These are phyloP conservation scores for Lachnellula occidentalis DNA, from an alignment of 2,329 filamentous ascomycete genomes.

Conservation along the genomic window DNA sequence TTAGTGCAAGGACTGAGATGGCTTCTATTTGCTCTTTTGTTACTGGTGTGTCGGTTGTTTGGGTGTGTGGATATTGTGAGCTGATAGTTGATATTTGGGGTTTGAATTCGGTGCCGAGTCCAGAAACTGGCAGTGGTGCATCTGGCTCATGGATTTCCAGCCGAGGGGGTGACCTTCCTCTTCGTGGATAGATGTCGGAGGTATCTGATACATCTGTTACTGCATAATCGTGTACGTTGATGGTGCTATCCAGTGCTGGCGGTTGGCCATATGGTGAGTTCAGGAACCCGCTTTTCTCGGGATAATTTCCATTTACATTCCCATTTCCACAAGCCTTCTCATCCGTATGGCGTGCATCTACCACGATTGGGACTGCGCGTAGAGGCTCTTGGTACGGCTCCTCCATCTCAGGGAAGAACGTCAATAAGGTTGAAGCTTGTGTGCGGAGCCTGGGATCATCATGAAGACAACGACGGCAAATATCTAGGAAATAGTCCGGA, in stretches of 20 bases:
- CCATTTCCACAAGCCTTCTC: slow-evolving; percentile 5
- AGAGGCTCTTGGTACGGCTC: slow-evolving; percentile 15
- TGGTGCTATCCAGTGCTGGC: slow-evolving; percentile 8
- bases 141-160: not conserved
- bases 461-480: slow-evolving; percentile 67
- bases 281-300: slow-evolving; percentile 7
- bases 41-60: not conserved
- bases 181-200: slow-evolving; percentile 21
- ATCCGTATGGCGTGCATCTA: slow-evolving; percentile 23
- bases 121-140: not conserved
- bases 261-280: slow-evolving; percentile 9
- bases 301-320: slow-evolving; percentile 3
- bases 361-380: slow-evolving; percentile 24
- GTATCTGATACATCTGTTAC: slow-evolving; percentile 24
- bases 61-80: not conserved
- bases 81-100: not conserved
- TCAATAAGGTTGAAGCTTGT: slow-evolving; percentile 67
- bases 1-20: not conserved
- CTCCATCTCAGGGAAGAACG: slow-evolving; percentile 54
- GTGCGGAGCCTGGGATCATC: slow-evolving; percentile 66
- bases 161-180: slow-evolving; percentile 29
- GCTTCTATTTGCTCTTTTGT: not conserved
- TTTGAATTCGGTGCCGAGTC: not conserved
- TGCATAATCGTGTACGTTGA: slow-evolving; percentile 23
- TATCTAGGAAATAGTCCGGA: slow-evolving; percentile 77